phyloP scores from a whole-genome alignment of 768 basidiomycete genomes.

The Phlebiopsis flavidoalba region DNA sequence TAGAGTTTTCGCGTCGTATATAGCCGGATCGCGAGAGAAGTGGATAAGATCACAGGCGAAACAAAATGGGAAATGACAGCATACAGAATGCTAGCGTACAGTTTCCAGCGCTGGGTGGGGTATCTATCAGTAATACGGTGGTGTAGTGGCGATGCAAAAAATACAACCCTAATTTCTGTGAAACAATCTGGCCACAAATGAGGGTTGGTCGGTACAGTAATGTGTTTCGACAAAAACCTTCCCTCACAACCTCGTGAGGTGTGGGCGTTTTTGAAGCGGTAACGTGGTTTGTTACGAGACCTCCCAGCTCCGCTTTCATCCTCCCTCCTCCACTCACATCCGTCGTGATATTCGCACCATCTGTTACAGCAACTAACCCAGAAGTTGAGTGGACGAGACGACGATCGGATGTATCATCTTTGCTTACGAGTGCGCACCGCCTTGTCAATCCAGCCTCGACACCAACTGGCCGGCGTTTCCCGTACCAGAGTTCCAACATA shows the following conservation, averaged over 20 bases:
- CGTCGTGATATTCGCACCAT: constrained; percentile 66
- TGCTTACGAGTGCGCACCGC: constrained; percentile 68
- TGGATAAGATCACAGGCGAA: background rate
- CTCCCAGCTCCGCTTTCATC: constrained; percentile 44
- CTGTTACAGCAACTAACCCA: constrained; percentile 32
- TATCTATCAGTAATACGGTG: background rate
- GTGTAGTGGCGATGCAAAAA: background rate
- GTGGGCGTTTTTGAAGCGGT: background rate
- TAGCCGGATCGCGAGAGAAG: background rate
- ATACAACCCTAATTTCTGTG: background rate
- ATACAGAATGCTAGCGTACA: background rate
- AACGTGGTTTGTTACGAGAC: constrained; percentile 13
- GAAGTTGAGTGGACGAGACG: background rate
- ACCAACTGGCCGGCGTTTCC: constrained; percentile 61
- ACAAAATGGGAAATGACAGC: background rate
- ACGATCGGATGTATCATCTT: background rate
- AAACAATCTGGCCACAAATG: background rate
- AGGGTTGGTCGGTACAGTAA: background rate
- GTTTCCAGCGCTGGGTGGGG: background rate
- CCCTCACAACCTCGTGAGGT: background rate
- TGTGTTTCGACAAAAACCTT: too few species aligned
- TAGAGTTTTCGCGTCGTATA: background rate
- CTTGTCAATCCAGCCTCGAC: constrained; percentile 54
- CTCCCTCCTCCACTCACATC: constrained; percentile 83
- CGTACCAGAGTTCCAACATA: constrained; percentile 73